phyloP scores from a whole-genome alignment of 305 asterid species.

The Fraxinus baroniana region DNA sequence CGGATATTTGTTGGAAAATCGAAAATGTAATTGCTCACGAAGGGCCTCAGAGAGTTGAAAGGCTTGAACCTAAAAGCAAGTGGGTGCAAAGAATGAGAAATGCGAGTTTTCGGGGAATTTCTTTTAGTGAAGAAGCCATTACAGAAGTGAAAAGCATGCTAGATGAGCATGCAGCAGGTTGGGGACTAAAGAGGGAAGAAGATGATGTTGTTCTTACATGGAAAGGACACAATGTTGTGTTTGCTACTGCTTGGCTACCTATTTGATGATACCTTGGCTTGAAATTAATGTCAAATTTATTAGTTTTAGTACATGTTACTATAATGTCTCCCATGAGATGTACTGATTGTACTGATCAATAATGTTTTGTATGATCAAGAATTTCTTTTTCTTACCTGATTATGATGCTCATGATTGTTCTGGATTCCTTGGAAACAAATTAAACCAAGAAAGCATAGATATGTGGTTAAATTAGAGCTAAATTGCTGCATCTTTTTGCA shows the following conservation, averaged over 20 bases:
- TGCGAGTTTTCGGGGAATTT: conserved; percentile 46
- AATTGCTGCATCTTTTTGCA: background rate
- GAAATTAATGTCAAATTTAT: too few relatives aligned
- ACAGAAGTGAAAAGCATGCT: too few relatives aligned
- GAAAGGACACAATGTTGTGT: conserved; percentile 92
- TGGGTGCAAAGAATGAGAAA: conserved; percentile 81
- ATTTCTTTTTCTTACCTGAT: background rate
- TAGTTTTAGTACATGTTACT: conserved; percentile 6
- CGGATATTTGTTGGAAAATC: conserved; percentile 82
- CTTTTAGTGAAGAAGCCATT: background rate
- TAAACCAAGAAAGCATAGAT: background rate
- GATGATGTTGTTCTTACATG: conserved; percentile 80
- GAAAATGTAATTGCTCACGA: conserved; percentile 81
- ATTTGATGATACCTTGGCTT: too few relatives aligned
- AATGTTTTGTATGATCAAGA: background rate
- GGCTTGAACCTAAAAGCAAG: conserved; percentile 60
- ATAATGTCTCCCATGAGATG: background rate
- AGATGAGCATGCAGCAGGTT: too few relatives aligned
- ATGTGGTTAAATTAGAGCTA: background rate
- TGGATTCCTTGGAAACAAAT: background rate
- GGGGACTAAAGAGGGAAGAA: conserved; percentile 63
- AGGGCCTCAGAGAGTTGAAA: conserved; percentile 67
- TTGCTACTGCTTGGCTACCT: conserved; percentile 51
- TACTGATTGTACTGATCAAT: background rate
- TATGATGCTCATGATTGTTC: background rate